Evolutionary conservation across 2,329 filamentous ascomycete genomes (phyloP), one percentile per base, ranked within the genome.

Genomic region (Colletotrichum higginsianum): DNA sequence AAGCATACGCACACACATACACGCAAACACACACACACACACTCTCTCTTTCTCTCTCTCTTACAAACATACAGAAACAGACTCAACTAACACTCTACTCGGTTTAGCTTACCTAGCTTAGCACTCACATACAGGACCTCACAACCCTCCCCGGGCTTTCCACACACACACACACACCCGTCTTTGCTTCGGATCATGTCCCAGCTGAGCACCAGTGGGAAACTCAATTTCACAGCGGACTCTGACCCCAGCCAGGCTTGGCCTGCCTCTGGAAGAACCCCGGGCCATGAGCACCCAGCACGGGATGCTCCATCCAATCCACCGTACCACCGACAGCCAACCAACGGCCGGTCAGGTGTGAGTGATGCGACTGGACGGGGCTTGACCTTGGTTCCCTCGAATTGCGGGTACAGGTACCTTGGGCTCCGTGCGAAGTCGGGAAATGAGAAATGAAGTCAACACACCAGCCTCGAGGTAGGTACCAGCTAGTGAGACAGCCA

Each of bases 151-250:
- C 47, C 38, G 21, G 38, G 40, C 40, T 40, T 55, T 15, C 23
- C 47, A 61, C 40, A 16, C 30, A 47, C 57, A n/a, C 52, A 55
- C 53, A 38, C 58, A 46, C 46, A 71, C 58, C 53, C 65, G 65
- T 72, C 69, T 69, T 57, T 64, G 65, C 66, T 68, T 69, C 69
- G 60, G 65, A 64, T 64, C 65, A 69, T 69, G 65, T 64, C 65
- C 69, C 55, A 69, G 65, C 69, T 72, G 65, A 63, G 60, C 65
- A 38, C 30, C 69, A 68, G 65, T 49, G 42, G 66, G 60, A 72
- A 70, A 72, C 69, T 64, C 69, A 72, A 72, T 69, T 72, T 72
- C 69, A 44, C 66, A 69, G 69, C 66, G 35, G 60, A 69, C 66
- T 49, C 53, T 69, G 58, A 47, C 38, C 58, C 53, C 47, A 55